phyloP scores from a whole-genome alignment of 805 yeast species.

The Vanderwaltozyma polyspora region DNA sequence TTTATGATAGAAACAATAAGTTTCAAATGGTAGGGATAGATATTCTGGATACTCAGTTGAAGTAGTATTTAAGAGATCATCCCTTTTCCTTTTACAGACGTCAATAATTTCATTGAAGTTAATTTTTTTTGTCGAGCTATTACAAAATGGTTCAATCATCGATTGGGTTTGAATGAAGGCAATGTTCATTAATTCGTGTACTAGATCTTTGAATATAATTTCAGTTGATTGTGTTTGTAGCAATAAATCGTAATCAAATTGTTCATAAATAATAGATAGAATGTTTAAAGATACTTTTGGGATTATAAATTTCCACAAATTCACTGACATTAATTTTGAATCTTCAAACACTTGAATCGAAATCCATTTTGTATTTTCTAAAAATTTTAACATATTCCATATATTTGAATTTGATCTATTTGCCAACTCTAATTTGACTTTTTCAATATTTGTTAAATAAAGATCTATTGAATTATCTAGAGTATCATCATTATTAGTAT shows the following conservation, averaged over 20 bases:
- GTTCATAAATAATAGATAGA: constrained; percentile 25
- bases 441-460: background rate
- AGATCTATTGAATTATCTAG: background rate
- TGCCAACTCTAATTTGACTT: background rate
- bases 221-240: constrained; percentile 16
- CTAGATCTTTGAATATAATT: constrained; percentile 18
- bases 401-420: constrained; percentile 4
- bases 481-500: background rate
- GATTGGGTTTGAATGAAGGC: constrained; percentile 17
- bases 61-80: constrained; percentile 14
- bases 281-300: constrained; percentile 24
- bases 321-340: constrained; percentile 16
- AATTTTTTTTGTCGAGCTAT: constrained; percentile 2
- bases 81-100: constrained; percentile 15
- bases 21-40: constrained; percentile 25
- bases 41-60: constrained; percentile 26
- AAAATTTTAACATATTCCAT: constrained; percentile 4
- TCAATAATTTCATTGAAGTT: constrained; percentile 14
- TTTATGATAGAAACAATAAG: constrained; percentile 27
- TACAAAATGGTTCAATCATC: constrained; percentile 7
- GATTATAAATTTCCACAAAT: constrained; percentile 22
- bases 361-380: constrained; percentile 16
- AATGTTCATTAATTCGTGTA: constrained; percentile 20
- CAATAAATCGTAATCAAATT: constrained; percentile 20
- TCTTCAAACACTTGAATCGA: constrained; percentile 6